Evolutionary conservation across 106 monocot genomes (phyloP).

Genomic region (Cymbidium sinense): DNA sequence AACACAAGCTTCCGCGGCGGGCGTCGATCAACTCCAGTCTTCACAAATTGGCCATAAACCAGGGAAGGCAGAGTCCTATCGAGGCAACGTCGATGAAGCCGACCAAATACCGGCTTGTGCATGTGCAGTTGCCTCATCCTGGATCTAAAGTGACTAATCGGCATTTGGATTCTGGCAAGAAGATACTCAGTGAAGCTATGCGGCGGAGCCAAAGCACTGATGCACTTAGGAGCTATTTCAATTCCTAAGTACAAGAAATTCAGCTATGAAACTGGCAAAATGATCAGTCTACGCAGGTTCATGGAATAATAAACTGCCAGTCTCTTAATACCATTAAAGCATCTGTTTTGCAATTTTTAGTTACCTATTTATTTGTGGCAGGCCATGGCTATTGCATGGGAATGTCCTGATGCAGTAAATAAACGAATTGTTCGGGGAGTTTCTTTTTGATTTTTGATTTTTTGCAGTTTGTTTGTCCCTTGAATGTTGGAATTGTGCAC

Average conservation of each 20-base stretch:
- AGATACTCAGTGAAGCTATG: not conserved
- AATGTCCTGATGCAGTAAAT: too few species aligned
- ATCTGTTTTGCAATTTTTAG: too few species aligned
- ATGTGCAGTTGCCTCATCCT: not conserved
- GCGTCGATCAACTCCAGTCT: slow-evolving; percentile 6
- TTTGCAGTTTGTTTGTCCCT: too few species aligned
- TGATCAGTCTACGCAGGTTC: too few species aligned
- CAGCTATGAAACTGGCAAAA: too few species aligned
- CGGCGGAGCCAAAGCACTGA: not conserved
- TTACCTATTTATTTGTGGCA: too few species aligned
- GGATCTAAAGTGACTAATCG: slow-evolving; percentile 9
- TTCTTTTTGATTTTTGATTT: too few species aligned
- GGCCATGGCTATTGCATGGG: too few species aligned
- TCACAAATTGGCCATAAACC: slow-evolving; percentile 14
- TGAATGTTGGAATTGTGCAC: too few species aligned
- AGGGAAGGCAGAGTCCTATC: slow-evolving; percentile 12
- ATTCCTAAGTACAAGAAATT: not conserved
- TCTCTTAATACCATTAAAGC: too few species aligned
- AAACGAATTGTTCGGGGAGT: too few species aligned
- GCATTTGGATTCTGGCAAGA: not conserved
- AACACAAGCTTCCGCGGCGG: slow-evolving; percentile 23
- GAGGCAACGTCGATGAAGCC: slow-evolving; percentile 8
- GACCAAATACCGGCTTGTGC: slow-evolving; percentile 10
- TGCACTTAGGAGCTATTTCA: not conserved
- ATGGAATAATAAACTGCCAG: too few species aligned